These are phyloP conservation scores for Aureococcus anophagefferens DNA, from an alignment of 108 stramenopile species.

Conservation along the genomic window DNA sequence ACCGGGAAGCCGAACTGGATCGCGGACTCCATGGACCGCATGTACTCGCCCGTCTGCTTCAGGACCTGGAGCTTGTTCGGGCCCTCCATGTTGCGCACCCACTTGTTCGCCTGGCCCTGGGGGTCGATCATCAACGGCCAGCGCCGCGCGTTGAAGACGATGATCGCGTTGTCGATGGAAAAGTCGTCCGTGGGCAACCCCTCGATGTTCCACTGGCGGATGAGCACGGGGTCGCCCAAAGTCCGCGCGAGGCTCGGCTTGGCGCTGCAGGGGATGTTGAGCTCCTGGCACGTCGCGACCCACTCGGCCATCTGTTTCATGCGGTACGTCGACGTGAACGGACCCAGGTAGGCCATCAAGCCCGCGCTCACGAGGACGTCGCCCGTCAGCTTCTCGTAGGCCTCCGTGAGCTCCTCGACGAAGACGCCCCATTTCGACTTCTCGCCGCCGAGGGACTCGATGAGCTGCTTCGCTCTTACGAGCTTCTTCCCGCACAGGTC, in stretches of 20 bases:
- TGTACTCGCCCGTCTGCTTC: constrained; percentile 42
- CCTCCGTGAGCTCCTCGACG: constrained; percentile 19
- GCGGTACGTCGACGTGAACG: constrained; percentile 49
- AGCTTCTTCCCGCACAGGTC: constrained; percentile 42
- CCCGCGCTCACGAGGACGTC: constrained; percentile 53
- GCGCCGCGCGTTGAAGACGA: constrained; percentile 41
- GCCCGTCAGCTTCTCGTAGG: constrained; percentile 34
- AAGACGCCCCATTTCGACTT: constrained; percentile 46
- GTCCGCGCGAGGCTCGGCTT: constrained; percentile 32
- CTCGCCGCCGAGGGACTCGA: constrained; percentile 38
- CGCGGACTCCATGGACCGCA: constrained; percentile 41
- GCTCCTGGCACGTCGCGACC: constrained; percentile 17
- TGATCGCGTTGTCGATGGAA: constrained; percentile 43
- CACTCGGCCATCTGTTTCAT: constrained; percentile 31
- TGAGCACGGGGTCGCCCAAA: constrained; percentile 43
- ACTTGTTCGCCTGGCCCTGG: constrained; percentile 56
- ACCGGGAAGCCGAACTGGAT: constrained; percentile 50
- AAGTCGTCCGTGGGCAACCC: constrained; percentile 48
- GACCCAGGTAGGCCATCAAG: constrained; percentile 54
- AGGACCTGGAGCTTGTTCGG: constrained; percentile 23
- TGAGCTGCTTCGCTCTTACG: constrained; percentile 45
- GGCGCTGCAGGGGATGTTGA: constrained; percentile 30
- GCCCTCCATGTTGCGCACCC: constrained; percentile 50
- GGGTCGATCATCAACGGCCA: constrained; percentile 66
- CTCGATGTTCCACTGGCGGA: constrained; percentile 50